A percentile compares a stretch with the other conserved stretches of the same genome.
Conservation (phyloP, 495 filamentous ascomycete species). For the Terfezia claveryi region DNA sequence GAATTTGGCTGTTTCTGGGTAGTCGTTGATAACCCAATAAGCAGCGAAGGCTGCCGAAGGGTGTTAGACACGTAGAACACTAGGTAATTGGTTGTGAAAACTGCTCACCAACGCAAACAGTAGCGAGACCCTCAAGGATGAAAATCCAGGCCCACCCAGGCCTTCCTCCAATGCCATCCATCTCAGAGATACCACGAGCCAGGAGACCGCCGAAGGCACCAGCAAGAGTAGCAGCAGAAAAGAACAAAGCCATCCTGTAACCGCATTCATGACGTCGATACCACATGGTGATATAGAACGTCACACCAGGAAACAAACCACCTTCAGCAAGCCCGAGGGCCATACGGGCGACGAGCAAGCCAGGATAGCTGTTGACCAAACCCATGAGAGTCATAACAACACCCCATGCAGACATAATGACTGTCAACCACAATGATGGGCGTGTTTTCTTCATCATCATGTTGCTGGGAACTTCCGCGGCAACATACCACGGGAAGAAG, state of each 20-base stretch:
- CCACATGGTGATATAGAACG: conserved; percentile 62
- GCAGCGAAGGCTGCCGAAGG: conserved; percentile 20
- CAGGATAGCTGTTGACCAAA: conserved; percentile 30
- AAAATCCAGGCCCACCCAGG: conserved; percentile 52
- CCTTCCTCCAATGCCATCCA: conserved; percentile 35
- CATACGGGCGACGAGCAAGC: conserved; percentile 35
- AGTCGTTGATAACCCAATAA: conserved; percentile 35
- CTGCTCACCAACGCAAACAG: conserved; percentile 23
- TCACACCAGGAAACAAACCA: conserved; percentile 43
- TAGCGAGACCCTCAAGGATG: conserved; percentile 39
- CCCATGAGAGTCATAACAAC: conserved; percentile 35
- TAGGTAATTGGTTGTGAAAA: not conserved
- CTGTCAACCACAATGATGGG: conserved; percentile 37
- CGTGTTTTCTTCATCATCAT: conserved; percentile 41
- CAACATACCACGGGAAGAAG: conserved; percentile 45
- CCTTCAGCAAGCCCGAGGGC: conserved; percentile 43
- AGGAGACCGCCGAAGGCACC: conserved; percentile 45
- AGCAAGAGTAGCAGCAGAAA: conserved; percentile 31
- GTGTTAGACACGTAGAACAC: conserved; percentile 17
- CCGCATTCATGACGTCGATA: conserved; percentile 40
- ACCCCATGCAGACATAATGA: conserved; percentile 24
- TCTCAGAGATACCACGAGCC: conserved; percentile 39
- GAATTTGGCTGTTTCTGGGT: conserved; percentile 33
- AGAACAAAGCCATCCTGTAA: conserved; percentile 45
- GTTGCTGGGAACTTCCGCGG: conserved; percentile 44